These are phyloP conservation scores for Colletotrichum sp. DNA, from an alignment of 2,329 filamentous ascomycete species.

Conservation along the genomic window DNA sequence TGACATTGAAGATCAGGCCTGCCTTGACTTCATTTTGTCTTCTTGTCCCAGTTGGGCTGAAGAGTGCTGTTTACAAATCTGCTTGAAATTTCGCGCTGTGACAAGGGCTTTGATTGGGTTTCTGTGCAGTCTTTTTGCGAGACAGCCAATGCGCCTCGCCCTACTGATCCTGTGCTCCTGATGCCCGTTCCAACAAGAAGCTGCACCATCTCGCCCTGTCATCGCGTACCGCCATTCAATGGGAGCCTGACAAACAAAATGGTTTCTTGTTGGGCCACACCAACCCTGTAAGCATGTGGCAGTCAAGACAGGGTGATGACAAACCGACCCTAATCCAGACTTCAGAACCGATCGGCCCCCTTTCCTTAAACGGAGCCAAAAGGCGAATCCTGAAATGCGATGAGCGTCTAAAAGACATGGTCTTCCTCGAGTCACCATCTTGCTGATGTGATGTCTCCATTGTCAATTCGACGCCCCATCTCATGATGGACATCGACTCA, in stretches of 20 bases:
- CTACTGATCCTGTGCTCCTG: neutral
- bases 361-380: neutral
- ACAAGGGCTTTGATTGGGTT: neutral
- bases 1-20: neutral
- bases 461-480: neutral
- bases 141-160: neutral
- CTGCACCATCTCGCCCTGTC: neutral
- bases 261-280: neutral
- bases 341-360: neutral
- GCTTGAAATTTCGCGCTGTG: neutral
- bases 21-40: neutral
- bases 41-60: neutral
- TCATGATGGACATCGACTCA: neutral
- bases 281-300: neutral
- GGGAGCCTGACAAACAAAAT: neutral
- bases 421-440: neutral
- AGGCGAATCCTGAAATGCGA: neutral
- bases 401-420: neutral
- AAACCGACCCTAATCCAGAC: neutral
- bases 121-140: neutral
- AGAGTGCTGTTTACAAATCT: neutral
- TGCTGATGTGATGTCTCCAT: neutral
- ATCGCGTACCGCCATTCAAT: neutral
- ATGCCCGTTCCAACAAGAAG: neutral
- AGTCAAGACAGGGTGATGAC: neutral